phyloP scores from a whole-genome alignment of 805 yeast genomes.

The Yarrowia sp. region DNA sequence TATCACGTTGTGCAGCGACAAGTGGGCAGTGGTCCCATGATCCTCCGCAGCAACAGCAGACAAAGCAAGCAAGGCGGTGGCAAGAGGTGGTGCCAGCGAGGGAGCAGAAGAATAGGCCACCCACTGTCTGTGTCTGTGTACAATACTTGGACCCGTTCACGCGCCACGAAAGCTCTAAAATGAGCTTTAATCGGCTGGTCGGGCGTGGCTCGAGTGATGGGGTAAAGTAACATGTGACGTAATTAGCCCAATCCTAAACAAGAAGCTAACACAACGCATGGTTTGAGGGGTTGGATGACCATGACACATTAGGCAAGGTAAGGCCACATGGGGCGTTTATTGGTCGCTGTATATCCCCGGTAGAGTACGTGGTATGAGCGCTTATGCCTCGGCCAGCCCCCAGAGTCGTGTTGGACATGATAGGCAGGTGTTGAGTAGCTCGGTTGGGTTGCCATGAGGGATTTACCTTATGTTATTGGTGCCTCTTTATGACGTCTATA shows the following conservation, averaged over 20 bases:
- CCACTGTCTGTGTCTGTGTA: too few species aligned
- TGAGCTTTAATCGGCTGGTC: neutral
- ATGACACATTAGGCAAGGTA: neutral
- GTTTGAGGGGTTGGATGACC: neutral
- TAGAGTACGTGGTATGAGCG: neutral
- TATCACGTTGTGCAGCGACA: neutral
- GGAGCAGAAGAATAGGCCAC: too few species aligned
- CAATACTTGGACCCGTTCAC: too few species aligned
- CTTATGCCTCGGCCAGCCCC: neutral
- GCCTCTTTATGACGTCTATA: too few species aligned
- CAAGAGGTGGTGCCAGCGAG: too few species aligned
- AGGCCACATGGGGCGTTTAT: neutral
- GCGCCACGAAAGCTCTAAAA: neutral
- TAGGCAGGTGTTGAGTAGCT: too few species aligned
- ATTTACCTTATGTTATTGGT: too few species aligned
- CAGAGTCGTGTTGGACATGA: too few species aligned
- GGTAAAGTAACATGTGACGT: constrained; percentile 12
- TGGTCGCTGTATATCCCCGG: too few species aligned
- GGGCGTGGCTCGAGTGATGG: neutral
- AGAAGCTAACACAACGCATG: neutral
- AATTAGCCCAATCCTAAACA: too few species aligned
- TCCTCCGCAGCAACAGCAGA: neutral
- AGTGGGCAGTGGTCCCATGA: neutral
- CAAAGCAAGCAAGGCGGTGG: neutral
- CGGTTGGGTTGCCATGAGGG: too few species aligned